phyloP scores from a whole-genome alignment of 140 eudicot species.

The Bidens hawaiensis region DNA sequence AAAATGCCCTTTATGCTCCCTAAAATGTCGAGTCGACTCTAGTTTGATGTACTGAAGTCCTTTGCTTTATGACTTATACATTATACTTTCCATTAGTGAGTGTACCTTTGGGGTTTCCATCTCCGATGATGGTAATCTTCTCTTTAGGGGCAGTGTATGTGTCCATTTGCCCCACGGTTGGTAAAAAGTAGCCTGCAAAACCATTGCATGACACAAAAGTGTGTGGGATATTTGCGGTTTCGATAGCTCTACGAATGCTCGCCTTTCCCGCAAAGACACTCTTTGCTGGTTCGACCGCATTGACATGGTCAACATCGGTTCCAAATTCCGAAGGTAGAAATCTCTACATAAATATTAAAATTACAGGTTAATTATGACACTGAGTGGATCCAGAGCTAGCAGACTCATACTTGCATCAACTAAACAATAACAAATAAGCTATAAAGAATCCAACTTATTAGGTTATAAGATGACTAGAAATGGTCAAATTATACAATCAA shows the following conservation, averaged over 20 bases:
- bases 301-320: slow-evolving; percentile 38
- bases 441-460: too few species aligned
- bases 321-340: slow-evolving; percentile 55
- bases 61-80: background rate
- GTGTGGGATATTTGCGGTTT: slow-evolving; percentile 55
- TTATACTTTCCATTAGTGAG: background rate
- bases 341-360: slow-evolving; percentile 30
- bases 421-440: too few species aligned
- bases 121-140: slow-evolving; percentile 47
- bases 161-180: slow-evolving; percentile 40
- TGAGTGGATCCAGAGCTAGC: background rate
- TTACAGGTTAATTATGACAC: background rate
- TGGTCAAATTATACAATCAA: background rate
- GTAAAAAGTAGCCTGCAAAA: slow-evolving; percentile 50
- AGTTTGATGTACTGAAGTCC: too few species aligned
- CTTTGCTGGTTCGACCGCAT: slow-evolving; percentile 41
- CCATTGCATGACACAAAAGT: slow-evolving; percentile 43
- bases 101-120: slow-evolving; percentile 50
- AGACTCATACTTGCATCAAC: too few species aligned
- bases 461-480: too few species aligned
- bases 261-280: slow-evolving; percentile 32
- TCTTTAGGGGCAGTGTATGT: slow-evolving; percentile 41
- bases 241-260: slow-evolving; percentile 41
- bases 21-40: too few species aligned
- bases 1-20: too few species aligned